A percentile compares a stretch with the other conserved stretches of the same genome.
Evolutionary conservation across 2,329 filamentous ascomycete genomes (phyloP).

Genomic region (Trichophyton benhamiae): DNA sequence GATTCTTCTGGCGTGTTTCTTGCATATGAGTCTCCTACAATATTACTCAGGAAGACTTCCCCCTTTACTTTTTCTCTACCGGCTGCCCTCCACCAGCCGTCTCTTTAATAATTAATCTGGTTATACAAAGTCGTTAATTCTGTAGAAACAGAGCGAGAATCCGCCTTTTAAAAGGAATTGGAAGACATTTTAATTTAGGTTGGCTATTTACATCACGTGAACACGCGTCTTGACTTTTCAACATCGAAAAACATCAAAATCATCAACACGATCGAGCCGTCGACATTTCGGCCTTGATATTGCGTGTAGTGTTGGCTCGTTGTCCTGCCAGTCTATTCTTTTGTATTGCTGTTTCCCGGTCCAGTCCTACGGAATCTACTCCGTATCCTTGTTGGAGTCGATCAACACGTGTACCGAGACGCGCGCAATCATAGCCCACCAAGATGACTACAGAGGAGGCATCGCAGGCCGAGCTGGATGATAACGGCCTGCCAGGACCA

Average conservation of each 20-base stretch:
- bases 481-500: slow-evolving; percentile 62
- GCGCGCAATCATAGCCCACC: neutral
- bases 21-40: neutral
- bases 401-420: neutral
- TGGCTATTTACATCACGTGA: slow-evolving; percentile 3
- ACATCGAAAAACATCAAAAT: neutral
- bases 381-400: neutral
- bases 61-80: neutral
- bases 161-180: no score
- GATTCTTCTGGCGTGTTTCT: neutral
- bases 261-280: neutral
- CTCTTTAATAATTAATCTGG: neutral
- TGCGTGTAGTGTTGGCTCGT: neutral
- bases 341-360: neutral
- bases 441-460: slow-evolving; percentile 43
- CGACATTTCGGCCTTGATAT: neutral
- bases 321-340: neutral
- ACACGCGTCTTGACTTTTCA: neutral
- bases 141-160: neutral
- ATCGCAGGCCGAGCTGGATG: slow-evolving; percentile 62
- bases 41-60: neutral
- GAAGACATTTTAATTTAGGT: neutral
- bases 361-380: neutral
- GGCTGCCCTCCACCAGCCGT: neutral
- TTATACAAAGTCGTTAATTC: neutral